phyloP scores from a whole-genome alignment of 257 asterid species.

The Ajuga chamaepitys region DNA sequence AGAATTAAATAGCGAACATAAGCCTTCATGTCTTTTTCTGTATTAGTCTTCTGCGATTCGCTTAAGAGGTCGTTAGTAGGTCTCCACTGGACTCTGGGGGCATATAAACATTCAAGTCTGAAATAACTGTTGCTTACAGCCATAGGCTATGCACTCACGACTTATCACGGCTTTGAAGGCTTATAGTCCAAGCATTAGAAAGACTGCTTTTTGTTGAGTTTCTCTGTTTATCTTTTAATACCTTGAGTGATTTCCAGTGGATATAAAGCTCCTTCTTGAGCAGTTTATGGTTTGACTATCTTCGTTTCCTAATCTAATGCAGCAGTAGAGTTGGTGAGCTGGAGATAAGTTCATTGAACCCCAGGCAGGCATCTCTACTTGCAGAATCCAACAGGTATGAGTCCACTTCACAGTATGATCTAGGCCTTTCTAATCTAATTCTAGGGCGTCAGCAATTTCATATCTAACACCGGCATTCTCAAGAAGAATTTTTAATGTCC shows the following conservation, averaged over 20 bases:
- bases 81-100: too few relatives aligned
- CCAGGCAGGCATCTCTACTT: slow-evolving; percentile 26
- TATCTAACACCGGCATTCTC: too few relatives aligned
- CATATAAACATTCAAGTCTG: too few relatives aligned
- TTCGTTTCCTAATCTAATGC: slow-evolving; percentile 7
- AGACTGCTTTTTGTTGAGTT: neutral
- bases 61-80: too few relatives aligned
- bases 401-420: neutral
- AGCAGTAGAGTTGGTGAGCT: slow-evolving; percentile 28
- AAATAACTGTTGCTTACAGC: too few relatives aligned
- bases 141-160: neutral
- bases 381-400: slow-evolving; percentile 40
- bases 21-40: neutral
- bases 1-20: neutral
- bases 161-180: neutral
- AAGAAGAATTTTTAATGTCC: neutral
- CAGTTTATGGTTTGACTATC: neutral
- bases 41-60: neutral
- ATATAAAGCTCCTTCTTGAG: neutral
- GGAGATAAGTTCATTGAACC: slow-evolving; percentile 23
- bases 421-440: neutral
- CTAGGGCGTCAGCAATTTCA: neutral
- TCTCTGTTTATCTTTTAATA: neutral
- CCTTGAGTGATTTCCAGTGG: neutral
- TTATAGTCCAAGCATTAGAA: neutral